Evolutionary conservation across 2,329 filamentous ascomycete genomes (phyloP).

Genomic region (Fusarium albosuccineum): DNA sequence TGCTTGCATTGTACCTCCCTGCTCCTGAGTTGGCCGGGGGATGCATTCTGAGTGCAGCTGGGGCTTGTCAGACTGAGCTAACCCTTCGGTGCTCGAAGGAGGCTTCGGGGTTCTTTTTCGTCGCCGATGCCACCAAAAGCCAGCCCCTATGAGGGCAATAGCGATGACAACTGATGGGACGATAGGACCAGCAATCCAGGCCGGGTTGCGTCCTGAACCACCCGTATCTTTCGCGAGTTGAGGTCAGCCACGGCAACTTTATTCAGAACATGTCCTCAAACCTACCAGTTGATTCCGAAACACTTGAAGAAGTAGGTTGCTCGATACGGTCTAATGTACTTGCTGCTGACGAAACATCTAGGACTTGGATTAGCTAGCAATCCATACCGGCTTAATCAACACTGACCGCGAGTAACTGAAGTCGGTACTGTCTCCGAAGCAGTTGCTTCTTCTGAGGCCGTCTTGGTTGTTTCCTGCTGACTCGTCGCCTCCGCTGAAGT

Average conservation of each 20-base stretch:
- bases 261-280: neutral
- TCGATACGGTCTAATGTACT: neutral
- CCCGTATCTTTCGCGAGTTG: neutral
- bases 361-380: neutral
- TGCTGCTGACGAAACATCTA: neutral
- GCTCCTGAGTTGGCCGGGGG: neutral
- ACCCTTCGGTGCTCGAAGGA: neutral
- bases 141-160: neutral
- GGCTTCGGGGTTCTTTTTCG: neutral
- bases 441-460: too few species aligned
- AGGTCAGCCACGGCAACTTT: neutral
- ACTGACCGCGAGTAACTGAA: neutral
- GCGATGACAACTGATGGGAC: neutral
- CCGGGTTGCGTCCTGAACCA: neutral
- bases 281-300: neutral
- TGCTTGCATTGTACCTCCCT: neutral
- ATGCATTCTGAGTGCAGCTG: slow-evolving; percentile 5
- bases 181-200: neutral
- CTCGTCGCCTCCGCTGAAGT: neutral
- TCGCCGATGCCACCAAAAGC: neutral
- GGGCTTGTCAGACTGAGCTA: neutral
- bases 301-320: neutral
- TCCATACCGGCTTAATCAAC: neutral
- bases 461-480: neutral
- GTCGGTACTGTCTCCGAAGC: neutral